Conservation (phyloP, 208 protist genomes). For the Blechomonas ayalai region DNA sequence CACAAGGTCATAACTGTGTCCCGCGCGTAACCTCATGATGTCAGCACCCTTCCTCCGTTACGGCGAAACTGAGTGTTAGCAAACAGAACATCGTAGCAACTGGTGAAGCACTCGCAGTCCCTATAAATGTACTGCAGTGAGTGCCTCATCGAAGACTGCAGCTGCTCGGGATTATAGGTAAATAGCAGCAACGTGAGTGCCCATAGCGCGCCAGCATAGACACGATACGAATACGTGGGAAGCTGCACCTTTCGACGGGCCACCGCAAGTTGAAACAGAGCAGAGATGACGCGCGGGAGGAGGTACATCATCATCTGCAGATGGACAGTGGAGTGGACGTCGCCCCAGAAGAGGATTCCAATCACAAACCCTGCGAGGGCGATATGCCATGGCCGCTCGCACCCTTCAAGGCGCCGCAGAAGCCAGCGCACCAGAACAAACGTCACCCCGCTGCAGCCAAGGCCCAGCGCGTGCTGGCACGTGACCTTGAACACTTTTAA, state of each 20-base stretch:
- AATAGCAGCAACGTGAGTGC: conserved; percentile 67
- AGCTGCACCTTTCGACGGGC: conserved; percentile 7
- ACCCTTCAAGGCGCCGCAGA: conserved; percentile 27
- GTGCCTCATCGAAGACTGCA: conserved; percentile 73
- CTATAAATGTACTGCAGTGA: conserved; percentile 86
- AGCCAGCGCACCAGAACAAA: conserved; percentile 54
- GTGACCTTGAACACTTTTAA: conserved; percentile 57
- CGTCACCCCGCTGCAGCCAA: conserved; percentile 49
- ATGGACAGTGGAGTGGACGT: conserved; percentile 52
- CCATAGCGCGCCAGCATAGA: conserved; percentile 71
- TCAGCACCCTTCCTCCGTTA: too few relatives aligned
- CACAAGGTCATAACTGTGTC: too few relatives aligned
- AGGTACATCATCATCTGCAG: conserved; percentile 92
- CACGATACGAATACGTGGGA: conserved; percentile 29
- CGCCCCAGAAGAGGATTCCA: conserved; percentile 64
- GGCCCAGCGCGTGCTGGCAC: conserved; percentile 55
- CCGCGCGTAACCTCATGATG: too few relatives aligned
- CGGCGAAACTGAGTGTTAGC: too few relatives aligned
- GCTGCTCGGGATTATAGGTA: conserved; percentile 44
- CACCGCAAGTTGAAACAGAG: conserved; percentile 38
- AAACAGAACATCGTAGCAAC: conserved; percentile 55
- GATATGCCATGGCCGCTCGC: conserved; percentile 46
- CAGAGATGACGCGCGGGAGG: conserved; percentile 62
- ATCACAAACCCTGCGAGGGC: conserved; percentile 73
- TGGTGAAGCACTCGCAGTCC: conserved; percentile 57